Conservation (phyloP, 164 flowering plant species). For the Cinnamomum chago region DNA sequence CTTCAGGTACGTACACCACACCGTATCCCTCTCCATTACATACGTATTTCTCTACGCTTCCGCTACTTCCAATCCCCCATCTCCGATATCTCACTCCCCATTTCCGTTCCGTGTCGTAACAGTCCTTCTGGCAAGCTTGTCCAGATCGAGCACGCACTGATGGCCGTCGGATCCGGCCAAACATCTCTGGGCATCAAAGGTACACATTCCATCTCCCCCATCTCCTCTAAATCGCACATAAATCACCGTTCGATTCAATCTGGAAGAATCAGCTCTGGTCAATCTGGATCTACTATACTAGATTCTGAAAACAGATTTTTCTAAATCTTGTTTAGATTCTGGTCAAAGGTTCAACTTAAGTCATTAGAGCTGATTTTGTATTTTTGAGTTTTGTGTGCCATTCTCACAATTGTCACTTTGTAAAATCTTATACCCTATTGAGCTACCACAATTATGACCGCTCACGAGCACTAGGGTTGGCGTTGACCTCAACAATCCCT, state of each 20-base stretch:
- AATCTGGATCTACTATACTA: too few species aligned
- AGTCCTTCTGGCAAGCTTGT: constrained; percentile 99
- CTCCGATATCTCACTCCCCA: background rate
- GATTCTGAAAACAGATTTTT: too few species aligned
- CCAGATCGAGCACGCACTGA: constrained; percentile 94
- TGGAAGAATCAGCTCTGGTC: background rate
- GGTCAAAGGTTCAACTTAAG: too few species aligned
- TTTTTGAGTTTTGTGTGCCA: too few species aligned
- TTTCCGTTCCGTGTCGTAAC: background rate
- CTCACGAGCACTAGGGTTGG: too few species aligned
- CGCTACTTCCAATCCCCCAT: background rate
- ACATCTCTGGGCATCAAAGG: constrained; percentile 97
- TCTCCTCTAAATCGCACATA: background rate
- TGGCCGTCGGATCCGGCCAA: constrained; percentile 98
- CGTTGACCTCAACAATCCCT: too few species aligned
- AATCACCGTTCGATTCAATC: background rate
- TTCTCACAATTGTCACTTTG: too few species aligned
- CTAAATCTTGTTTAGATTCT: too few species aligned
- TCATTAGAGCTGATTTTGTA: too few species aligned
- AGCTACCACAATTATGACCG: too few species aligned
- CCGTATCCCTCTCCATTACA: background rate
- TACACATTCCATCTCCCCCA: constrained; percentile 11
- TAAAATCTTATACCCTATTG: too few species aligned
- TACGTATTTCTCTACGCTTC: background rate
- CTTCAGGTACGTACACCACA: constrained; percentile 24